Percentiles rank a stretch among this genome's conserved stretches.
Conservation (phyloP, 2,329 filamentous ascomycete species). For the Chrysoporthe cubensis region DNA sequence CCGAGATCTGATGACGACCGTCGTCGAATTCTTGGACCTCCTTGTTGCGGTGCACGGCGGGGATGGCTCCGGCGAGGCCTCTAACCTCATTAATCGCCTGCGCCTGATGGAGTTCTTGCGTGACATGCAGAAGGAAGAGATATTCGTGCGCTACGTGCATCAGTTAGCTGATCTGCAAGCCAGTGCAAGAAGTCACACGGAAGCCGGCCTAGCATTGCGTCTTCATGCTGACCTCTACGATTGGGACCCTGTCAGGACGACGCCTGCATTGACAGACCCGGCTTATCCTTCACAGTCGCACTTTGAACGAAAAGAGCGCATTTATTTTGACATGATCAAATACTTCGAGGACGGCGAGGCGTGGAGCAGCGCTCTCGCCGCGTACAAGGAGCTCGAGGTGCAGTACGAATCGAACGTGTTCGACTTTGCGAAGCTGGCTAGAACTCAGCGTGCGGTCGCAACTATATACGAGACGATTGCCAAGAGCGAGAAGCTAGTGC, state of each 20-base stretch:
- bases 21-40: slow-evolving; percentile 89
- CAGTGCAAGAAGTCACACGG: slow-evolving; percentile 76
- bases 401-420: slow-evolving; percentile 91
- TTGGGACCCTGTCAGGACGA: slow-evolving; percentile 76
- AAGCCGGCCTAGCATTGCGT: slow-evolving; percentile 85
- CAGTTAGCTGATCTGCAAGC: slow-evolving; percentile 81
- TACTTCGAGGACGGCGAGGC: slow-evolving; percentile 93
- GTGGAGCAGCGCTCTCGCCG: slow-evolving; percentile 85
- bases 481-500: slow-evolving; percentile 76
- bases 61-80: slow-evolving; percentile 73
- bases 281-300: slow-evolving; percentile 80
- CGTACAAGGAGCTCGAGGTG: slow-evolving; percentile 87
- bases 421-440: slow-evolving; percentile 89
- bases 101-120: slow-evolving; percentile 94
- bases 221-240: slow-evolving; percentile 92
- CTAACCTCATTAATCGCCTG: slow-evolving; percentile 84
- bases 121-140: slow-evolving; percentile 96
- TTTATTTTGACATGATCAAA: slow-evolving; percentile 95
- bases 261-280: slow-evolving; percentile 72
- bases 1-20: slow-evolving; percentile 77
- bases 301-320: slow-evolving; percentile 88
- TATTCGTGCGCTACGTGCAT: slow-evolving; percentile 94
- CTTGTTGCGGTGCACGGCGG: slow-evolving; percentile 86
- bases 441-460: slow-evolving; percentile 87
- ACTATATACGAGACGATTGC: slow-evolving; percentile 88